A percentile compares a stretch with the other conserved stretches of the same genome.
Conservation (phyloP, 192 early-diverging fungal genomes). For the Coemansia sp. region DNA sequence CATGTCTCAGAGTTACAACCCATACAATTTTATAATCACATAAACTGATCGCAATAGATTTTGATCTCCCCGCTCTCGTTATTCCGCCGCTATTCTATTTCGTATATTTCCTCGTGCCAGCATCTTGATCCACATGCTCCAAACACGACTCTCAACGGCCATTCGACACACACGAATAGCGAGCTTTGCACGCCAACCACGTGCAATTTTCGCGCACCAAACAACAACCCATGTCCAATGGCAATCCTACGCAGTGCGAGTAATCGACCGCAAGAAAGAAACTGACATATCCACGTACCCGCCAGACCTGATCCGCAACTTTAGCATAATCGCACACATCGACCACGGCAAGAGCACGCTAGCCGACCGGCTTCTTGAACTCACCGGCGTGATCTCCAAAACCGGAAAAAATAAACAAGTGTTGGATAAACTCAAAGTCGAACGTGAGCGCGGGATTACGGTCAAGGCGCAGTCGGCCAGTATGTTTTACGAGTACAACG, state of each 20-base stretch:
- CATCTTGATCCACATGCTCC: background rate
- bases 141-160: background rate
- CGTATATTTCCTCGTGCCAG: background rate
- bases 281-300: constrained; percentile 67
- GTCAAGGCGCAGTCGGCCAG: constrained; percentile 93
- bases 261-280: constrained; percentile 7
- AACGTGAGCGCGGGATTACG: constrained; percentile 94
- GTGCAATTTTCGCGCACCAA: too few species aligned
- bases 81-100: too few species aligned
- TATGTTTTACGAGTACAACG: constrained; percentile 87
- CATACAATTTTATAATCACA: too few species aligned
- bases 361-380: constrained; percentile 89
- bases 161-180: background rate
- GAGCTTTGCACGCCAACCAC: background rate
- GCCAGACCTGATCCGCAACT: constrained; percentile 86
- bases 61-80: too few species aligned
- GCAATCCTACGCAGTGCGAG: background rate
- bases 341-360: constrained; percentile 91
- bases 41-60: too few species aligned
- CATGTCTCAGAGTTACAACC: too few species aligned
- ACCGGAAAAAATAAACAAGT: constrained; percentile 79
- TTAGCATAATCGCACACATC: constrained; percentile 84
- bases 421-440: constrained; percentile 93
- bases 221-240: background rate
- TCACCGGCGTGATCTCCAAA: constrained; percentile 79